phyloP scores from a whole-genome alignment of 331 rosid species.

The Arachis monticola region DNA sequence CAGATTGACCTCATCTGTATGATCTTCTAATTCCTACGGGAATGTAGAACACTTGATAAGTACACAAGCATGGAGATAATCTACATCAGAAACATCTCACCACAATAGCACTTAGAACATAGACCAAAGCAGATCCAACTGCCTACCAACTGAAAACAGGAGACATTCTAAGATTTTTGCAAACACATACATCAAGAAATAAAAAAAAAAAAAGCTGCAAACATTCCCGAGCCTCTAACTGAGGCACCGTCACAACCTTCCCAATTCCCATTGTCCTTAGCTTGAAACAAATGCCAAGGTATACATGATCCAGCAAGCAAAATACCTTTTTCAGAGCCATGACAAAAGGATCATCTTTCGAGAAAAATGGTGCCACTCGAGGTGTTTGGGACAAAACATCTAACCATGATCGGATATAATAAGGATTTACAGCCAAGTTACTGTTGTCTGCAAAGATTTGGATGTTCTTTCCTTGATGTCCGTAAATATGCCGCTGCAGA shows the following conservation, averaged over 20 bases:
- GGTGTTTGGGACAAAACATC: conserved; percentile 84
- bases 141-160: conserved; percentile 7
- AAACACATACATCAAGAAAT: not conserved
- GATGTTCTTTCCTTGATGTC: conserved; percentile 78
- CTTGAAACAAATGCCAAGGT: conserved; percentile 15
- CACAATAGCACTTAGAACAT: not conserved
- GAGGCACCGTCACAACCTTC: conserved; percentile 9
- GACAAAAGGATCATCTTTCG: conserved; percentile 82
- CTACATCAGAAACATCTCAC: conserved; percentile 30
- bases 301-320: conserved; percentile 1
- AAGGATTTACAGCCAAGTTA: conserved; percentile 92
- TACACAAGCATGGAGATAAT: conserved; percentile 7
- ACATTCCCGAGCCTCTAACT: not conserved
- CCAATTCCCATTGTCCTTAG: not conserved
- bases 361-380: conserved; percentile 93
- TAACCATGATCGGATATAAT: conserved; percentile 84
- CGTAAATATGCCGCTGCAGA: conserved; percentile 92
- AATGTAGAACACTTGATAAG: conserved; percentile 29
- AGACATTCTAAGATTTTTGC: no score
- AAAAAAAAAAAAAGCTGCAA: not conserved
- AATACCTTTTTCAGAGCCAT: conserved; percentile 87
- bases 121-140: conserved; percentile 13
- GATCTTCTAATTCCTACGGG: conserved; percentile 86
- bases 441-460: conserved; percentile 82
- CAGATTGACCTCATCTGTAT: conserved; percentile 75